Base-by-base conservation (phyloP, 192 early-diverging fungal species). In the Rhizophagus prolifer region DNA sequence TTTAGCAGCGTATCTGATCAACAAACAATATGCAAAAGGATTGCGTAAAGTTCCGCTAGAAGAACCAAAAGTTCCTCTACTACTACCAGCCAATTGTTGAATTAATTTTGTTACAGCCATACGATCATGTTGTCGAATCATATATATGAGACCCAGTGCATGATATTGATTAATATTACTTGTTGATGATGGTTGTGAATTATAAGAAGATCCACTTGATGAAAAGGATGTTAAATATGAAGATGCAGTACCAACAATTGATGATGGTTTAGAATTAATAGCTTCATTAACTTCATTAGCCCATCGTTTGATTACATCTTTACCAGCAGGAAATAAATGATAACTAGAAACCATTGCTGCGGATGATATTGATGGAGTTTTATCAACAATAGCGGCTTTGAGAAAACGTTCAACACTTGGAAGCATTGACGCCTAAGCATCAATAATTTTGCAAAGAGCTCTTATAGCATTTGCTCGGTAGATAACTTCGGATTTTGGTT, bases 51-150 rank as follows among this genome's bases (percentile, higher is more conserved):
- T 63, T 21, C 81, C 81, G 26, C 87, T 80, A 30, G 85, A 84
- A 4, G 85, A 79, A 3, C 89, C 86, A 80, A 87, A 86, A 58
- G 83, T 76, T 31, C 81, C 69, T 36, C 80, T 74, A 30, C 84
- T 78, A 44, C 74, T 79, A 26, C 86, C 88, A 38, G 95, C 88
- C 79, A 95, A 94, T 67, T 89, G 90, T 79, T 98, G 97, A 28
- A 98, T 94, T 70, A 99, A 78, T 85, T 99, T 99, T 80, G 94
- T 90, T 64, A 99, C 94, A 10, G 97, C 97, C 97, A 99, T 98
- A 47, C 94, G 89, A 86, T 99, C 97, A 80, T 97, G 96, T 81
- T 96, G 94, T 14, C 95, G 88, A 71, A 99, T 98, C 65, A 91
- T 90, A 79, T 97, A 99, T 83, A 99, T 80, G 10, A 99, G 85